Base-by-base conservation (phyloP, 495 filamentous ascomycete genomes). In the Penicillium arizonense region DNA sequence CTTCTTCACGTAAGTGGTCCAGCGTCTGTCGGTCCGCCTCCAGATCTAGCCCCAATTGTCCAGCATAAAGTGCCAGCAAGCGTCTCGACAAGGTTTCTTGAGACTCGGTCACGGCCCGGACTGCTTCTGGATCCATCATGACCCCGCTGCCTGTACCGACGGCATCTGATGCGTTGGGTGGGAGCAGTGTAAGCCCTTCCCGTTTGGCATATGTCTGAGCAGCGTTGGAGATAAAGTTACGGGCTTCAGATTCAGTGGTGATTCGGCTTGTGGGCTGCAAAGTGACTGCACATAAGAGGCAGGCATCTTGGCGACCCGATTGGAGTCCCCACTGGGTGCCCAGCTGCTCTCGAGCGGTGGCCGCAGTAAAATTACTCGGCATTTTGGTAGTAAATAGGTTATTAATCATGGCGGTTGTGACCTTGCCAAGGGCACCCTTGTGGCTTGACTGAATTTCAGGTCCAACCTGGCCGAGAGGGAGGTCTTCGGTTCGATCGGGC, bases 191-290 rank as follows among this genome's bases (percentile, higher is more conserved):
- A 3, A 40, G 18, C 0, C 38, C 38, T 40, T 40, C 16, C 2
- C 38, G 38, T 40, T 40, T 40, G 2, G 38, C 38, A 40, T 40
- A 40, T 20, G 16, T 18, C 10, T 40, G n/a, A 18, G 16, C 20
- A 18, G 18, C 38, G 50, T 37, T 58, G 18, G 42, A 45, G 18
- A 48, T 48, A 28, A 38, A 24, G 21, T 48, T 34, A 28, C 46
- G 46, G 12, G 46, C 46, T 24, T 48, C 33, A n/a, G 46, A 39
- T 11, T 40, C 34, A n/a, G 14, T 33, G 10, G 44, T 23, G 6
- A 35, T 35, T 5, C 38, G 38, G 20, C 18, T 40, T 14, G 38
- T 40, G 38, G 38, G 38, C 16, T 40, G 38, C 14, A 40, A 10
- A 5, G 38, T 23, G 38, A 40, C 38, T 1, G 38, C 38, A 18